Evolutionary conservation across 2,329 filamentous ascomycete species (phyloP).

Genomic region (Fusarium luffae): DNA sequence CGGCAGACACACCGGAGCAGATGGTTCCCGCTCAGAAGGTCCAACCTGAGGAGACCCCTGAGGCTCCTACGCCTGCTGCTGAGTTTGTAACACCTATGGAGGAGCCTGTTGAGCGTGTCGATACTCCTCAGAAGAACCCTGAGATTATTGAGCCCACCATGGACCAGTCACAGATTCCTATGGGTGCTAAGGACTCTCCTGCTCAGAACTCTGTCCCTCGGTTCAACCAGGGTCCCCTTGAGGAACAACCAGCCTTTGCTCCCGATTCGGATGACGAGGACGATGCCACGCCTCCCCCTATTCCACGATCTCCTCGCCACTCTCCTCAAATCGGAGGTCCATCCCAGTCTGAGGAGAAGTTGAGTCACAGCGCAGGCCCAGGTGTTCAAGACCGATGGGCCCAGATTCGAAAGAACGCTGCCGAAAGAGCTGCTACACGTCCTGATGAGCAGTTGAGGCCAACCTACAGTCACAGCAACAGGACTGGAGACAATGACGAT

Average conservation of each 20-base stretch:
- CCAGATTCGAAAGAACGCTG: conserved; percentile 94
- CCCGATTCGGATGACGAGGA: conserved; percentile 67
- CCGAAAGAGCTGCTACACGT: conserved; percentile 76
- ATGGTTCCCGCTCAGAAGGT: conserved; percentile 31
- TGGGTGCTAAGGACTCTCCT: conserved; percentile 23
- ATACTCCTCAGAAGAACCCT: conserved; percentile 39
- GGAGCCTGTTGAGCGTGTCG: conserved; percentile 29
- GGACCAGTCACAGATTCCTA: conserved; percentile 36
- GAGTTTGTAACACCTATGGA: conserved; percentile 43
- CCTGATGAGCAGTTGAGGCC: conserved; percentile 72
- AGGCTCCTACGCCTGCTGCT: conserved; percentile 34
- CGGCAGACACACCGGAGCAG: conserved; percentile 45
- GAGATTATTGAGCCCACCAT: conserved; percentile 39
- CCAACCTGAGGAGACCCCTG: conserved; percentile 15
- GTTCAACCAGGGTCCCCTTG: conserved; percentile 90
- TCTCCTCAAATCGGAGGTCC: conserved; percentile 43
- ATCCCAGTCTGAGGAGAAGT: conserved; percentile 49
- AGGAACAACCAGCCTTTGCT: conserved; percentile 86
- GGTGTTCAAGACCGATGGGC: conserved; percentile 84
- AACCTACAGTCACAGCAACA: conserved; percentile 67
- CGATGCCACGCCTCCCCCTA: conserved; percentile 64
- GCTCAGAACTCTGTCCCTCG: conserved; percentile 57
- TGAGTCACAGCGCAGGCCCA: conserved; percentile 49
- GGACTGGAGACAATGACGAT: conserved; percentile 75
- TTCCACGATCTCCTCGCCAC: conserved; percentile 55